Base-by-base conservation (phyloP, 2,329 filamentous ascomycete species). In the Endocalyx cinctus region DNA sequence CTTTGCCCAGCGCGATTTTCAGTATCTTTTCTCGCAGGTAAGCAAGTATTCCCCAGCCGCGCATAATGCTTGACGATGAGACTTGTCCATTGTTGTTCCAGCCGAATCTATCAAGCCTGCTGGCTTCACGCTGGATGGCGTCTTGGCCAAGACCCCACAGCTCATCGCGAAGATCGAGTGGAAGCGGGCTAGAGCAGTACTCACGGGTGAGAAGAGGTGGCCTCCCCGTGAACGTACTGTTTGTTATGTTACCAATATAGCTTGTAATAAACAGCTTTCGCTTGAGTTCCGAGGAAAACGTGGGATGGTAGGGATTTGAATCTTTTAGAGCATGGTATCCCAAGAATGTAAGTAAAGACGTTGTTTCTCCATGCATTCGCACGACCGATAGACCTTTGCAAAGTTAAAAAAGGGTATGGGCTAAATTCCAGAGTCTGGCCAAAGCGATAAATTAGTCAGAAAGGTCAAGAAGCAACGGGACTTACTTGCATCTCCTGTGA, bases 281-380 rank as follows among this genome's bases (percentile, higher is more conserved):
- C 25, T 49, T 52, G 5, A 46, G 34, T 29, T 52, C 31, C 12
- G 31, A 27, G 8, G 23, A 7, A 8, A 33, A 5, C 10, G 31
- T 33, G 5, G 31, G 31, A 8, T 25, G 10, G 16, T 33, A 33
- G 6, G 14, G 22, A 4, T 29, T 35, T 10, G 10, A 37, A 12
- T 38, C 27, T 17, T 34, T 31, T 36, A 70, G 64, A n/a, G 57
- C 60, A 44, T 74, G 70, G 10, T 62, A 65, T 31, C 69, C 66
- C n/a, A 74, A 69, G 22, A 70, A 68, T 27, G 70, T 70, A 23
- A 48, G 13, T 4, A 52, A 37, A 2, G 47, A 40, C 15, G 48
- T 25, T 1, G 29, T 20, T 20, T 50, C 46, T 3, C 43, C 45
- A 19, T 47, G 39, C 15, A 19, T 33, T 17, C 46, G n/a, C n/a